These are phyloP conservation scores for Alliaria petiolata DNA, from an alignment of 345 rosid genomes.

Conservation along the genomic window DNA sequence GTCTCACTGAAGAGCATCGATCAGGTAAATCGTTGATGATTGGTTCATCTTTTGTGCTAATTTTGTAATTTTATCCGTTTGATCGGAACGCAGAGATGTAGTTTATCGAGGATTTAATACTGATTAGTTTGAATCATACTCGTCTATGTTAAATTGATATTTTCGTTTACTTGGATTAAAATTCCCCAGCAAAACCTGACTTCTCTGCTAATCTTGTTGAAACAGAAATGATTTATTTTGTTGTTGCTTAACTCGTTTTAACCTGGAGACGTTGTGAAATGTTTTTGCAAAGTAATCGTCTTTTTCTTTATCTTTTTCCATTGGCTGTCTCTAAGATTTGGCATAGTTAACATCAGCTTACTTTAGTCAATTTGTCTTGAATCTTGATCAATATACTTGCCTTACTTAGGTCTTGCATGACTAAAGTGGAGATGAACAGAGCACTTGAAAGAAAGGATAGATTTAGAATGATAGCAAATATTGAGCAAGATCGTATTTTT, in stretches of 20 bases:
- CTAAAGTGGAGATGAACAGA: background rate
- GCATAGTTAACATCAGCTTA: background rate
- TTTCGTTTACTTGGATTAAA: no score
- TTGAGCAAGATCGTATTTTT: background rate
- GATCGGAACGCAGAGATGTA: background rate
- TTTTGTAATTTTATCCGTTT: background rate
- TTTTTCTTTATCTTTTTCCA: background rate
- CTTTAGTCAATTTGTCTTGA: background rate
- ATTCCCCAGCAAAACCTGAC: background rate
- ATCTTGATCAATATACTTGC: background rate
- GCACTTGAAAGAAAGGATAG: background rate
- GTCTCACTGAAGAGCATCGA: constrained; percentile 15
- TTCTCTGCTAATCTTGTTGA: background rate
- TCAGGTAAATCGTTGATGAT: background rate
- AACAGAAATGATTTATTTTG: no score
- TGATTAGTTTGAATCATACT: background rate
- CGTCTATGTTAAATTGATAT: background rate
- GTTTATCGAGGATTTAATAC: background rate
- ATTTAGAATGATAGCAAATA: background rate
- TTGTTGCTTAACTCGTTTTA: background rate
- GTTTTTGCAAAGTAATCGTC: background rate
- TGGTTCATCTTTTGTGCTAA: background rate
- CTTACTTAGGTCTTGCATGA: background rate
- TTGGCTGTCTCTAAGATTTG: background rate
- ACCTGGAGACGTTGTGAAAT: background rate